Base-by-base conservation (phyloP, 805 yeast species). In the Yamadazyma insecticola region DNA sequence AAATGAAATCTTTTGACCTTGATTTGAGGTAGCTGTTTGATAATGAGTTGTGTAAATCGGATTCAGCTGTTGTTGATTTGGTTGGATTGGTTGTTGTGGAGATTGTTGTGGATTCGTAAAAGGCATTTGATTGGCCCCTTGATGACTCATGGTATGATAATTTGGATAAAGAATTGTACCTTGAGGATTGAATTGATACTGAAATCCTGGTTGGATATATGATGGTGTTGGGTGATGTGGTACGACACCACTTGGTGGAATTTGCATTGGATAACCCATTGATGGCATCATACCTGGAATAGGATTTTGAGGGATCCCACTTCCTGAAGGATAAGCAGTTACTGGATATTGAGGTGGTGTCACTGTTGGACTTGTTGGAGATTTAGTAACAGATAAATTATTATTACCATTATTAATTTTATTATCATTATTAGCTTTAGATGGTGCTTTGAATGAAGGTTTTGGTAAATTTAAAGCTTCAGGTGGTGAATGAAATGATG, bases 401-500 rank as follows among this genome's bases (percentile, higher is more conserved):
- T n/a, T n/a, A n/a, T n/a, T n/a, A n/a, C n/a, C n/a, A n/a, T n/a
- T n/a, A n/a, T n/a, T 17, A 24, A 22, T 33, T 33, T n/a, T n/a
- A n/a, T n/a, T n/a, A n/a, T n/a, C 30, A n/a, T n/a, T 20, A 13
- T 30, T 30, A n/a, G 20, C 19, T n/a, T 26, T 26, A 2, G 30
- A 30, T 10, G 41, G 34, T 9, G 30, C 24, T 28, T 57, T 62
- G 43, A 73, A 73, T 5, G 76, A 63, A 7, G 79, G 79, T 41
- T 72, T 73, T 12, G 79, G 79, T 38, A 73, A 63, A 11, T 72
- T 67, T 35, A 71, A 53, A 4, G 78, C 77, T 20, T 73, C 72
- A 1, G 79, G 79, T 15, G 76, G 71, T 19, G 74, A 67, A 46
- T 70, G 75, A 46, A 73, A 73, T 22, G 78, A 69, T 22, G 77